Evolutionary conservation across 2,329 filamentous ascomycete genomes (phyloP).

Genomic region (Neodidymelliopsis sp.): DNA sequence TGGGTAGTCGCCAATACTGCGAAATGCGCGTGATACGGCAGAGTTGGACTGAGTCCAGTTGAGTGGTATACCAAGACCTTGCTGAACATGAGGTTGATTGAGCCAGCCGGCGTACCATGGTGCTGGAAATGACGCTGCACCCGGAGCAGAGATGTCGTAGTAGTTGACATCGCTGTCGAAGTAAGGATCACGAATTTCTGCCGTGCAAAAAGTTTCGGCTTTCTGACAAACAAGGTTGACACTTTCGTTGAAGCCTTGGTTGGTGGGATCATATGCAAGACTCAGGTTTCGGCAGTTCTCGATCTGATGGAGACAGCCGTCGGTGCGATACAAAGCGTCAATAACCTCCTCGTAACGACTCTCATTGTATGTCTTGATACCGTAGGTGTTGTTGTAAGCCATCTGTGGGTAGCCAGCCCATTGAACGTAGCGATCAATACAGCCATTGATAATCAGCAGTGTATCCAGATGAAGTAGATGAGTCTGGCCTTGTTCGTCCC

Average conservation of each 20-base stretch:
- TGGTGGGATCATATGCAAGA: slow-evolving; percentile 58
- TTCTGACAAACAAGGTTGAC: slow-evolving; percentile 53
- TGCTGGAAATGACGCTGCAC: slow-evolving; percentile 51
- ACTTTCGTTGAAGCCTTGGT: slow-evolving; percentile 47
- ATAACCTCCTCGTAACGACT: slow-evolving; percentile 57
- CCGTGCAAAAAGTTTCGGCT: slow-evolving; percentile 56
- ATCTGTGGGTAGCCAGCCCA: slow-evolving; percentile 58
- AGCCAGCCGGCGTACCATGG: slow-evolving; percentile 63
- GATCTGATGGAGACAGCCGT: slow-evolving; percentile 64
- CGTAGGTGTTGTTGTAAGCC: slow-evolving; percentile 67
- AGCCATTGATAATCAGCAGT: slow-evolving; percentile 64
- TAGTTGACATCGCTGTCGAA: slow-evolving; percentile 57
- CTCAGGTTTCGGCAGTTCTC: slow-evolving; percentile 59
- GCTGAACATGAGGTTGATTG: slow-evolving; percentile 64
- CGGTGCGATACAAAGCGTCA: slow-evolving; percentile 53
- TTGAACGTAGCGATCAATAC: slow-evolving; percentile 60
- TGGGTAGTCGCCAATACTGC: slow-evolving; percentile 57
- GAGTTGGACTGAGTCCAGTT: slow-evolving; percentile 61
- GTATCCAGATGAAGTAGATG: slow-evolving; percentile 57
- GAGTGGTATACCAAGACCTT: slow-evolving; percentile 62
- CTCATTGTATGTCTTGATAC: slow-evolving; percentile 60
- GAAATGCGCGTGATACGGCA: slow-evolving; percentile 58
- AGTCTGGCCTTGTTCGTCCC: slow-evolving; percentile 39
- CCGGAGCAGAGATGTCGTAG: slow-evolving; percentile 64
- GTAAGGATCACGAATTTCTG: slow-evolving; percentile 56